Conservation (phyloP, 176 grass and related monocot species). For the Thalia dealbata region DNA sequence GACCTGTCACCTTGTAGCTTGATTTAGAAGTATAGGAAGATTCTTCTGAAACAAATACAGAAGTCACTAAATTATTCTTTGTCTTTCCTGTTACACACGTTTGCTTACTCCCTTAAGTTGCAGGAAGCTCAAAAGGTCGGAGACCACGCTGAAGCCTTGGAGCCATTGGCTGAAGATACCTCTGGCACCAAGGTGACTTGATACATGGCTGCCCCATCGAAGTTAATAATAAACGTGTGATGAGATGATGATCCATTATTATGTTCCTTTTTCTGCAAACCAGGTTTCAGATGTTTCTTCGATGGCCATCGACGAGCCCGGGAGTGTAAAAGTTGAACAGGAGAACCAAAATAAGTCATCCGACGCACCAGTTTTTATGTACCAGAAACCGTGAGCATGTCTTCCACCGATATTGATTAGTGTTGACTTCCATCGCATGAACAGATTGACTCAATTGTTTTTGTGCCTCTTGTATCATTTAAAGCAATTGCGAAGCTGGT, state of each 20-base stretch:
- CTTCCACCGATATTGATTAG: neutral
- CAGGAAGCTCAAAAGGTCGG: slow-evolving; percentile 13
- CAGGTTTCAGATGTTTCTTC: slow-evolving; percentile 24
- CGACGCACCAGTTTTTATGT: slow-evolving; percentile 9
- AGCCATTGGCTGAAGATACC: slow-evolving; percentile 2
- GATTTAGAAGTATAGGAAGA: too few relatives aligned
- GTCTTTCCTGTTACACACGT: neutral
- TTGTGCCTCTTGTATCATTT: too few relatives aligned
- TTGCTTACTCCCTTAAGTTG: neutral
- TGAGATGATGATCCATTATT: neutral
- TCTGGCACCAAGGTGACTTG: slow-evolving; percentile 2
- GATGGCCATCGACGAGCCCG: slow-evolving; percentile 38
- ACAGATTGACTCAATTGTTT: too few relatives aligned
- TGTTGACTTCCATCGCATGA: too few relatives aligned
- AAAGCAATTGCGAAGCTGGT: too few relatives aligned
- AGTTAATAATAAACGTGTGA: neutral
- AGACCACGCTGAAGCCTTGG: neutral
- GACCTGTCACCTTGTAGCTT: too few relatives aligned
- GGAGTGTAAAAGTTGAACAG: slow-evolving; percentile 31
- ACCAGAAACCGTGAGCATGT: slow-evolving; percentile 27
- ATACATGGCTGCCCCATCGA: neutral
- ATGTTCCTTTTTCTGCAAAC: neutral
- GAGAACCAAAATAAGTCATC: slow-evolving; percentile 32
- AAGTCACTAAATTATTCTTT: too few relatives aligned
- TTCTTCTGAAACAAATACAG: too few relatives aligned